Evolutionary conservation across 257 asterid species (phyloP), one percentile per base, ranked within the genome.

Genomic region (Nicotiana obtusifolia): DNA sequence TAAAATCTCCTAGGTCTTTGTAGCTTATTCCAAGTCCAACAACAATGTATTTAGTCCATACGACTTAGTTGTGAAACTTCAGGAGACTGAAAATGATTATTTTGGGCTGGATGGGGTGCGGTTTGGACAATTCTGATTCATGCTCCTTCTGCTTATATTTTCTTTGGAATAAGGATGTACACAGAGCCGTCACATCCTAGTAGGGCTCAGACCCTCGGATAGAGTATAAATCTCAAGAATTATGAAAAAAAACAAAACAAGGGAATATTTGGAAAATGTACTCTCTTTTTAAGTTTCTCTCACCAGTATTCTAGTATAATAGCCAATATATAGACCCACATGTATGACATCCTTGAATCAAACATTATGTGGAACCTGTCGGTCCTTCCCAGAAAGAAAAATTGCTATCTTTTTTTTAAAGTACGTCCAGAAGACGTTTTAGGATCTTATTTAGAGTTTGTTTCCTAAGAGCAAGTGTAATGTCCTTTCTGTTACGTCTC

Each of bases 281-380:
- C 24, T 13, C 60, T 73, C 37, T 20, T 44, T 71, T 22, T 14
- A 47, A 53, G 15, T 47, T 11, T 6, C 13, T 4, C 59, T 41
- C 14, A 24, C 59, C 33, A 5, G 41, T 54, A 69, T 37, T n/a
- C 56, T 54, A 69, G 33, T 69, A 10, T 19, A 35, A 53, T 35
- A 19, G 41, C 53, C 19, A 68, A 68, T 35, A 68, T 68, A 4
- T 30, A 30, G 44, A 69, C 35, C 11, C 33, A 41, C 22, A 68
- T 68, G 37, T 22, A 26, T 73, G 41, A 24, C 61, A 73, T 73
- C 61, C 79, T 73, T 73, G 79, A 73, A 73, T 24, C 61, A 14
- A 35, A 47, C 49, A 11, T 47, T 15, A 28, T 47, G 22, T 24
- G 61, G 41, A 47, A 24, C 37, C 16, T 47, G 15, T 24, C 10